Evolutionary conservation across 1,139 yeast genomes (phyloP).

Genomic region (Meyerozyma guilliermondii): DNA sequence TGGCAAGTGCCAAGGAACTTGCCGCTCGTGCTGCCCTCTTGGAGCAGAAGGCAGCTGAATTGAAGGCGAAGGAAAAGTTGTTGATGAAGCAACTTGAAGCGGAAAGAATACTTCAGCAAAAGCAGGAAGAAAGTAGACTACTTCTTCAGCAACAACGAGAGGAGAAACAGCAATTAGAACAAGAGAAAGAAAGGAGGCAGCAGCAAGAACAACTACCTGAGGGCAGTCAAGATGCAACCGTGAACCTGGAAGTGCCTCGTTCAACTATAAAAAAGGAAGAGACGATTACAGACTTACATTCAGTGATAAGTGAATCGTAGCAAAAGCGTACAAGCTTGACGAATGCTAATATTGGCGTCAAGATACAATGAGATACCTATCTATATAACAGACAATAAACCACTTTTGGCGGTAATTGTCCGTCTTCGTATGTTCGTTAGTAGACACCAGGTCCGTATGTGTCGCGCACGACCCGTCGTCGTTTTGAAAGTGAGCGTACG

Average conservation of each 20-base stretch:
- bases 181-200: background rate
- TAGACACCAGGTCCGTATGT: background rate
- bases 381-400: no score
- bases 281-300: constrained; percentile 50
- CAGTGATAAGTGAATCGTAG: constrained; percentile 20
- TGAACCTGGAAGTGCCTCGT: background rate
- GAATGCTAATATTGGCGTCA: no score
- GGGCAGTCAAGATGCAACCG: constrained; percentile 1
- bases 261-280: constrained; percentile 40
- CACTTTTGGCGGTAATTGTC: no score
- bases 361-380: no score
- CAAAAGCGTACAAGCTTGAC: no score
- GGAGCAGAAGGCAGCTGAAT: constrained; percentile 69
- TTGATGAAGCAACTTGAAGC: constrained; percentile 38
- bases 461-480: constrained; percentile 1
- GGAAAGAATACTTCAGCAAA: constrained; percentile 7
- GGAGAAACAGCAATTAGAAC: background rate
- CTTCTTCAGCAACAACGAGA: background rate
- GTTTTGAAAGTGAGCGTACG: background rate
- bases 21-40: constrained; percentile 69
- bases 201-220: constrained; percentile 2
- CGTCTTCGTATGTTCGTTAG: background rate
- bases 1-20: constrained; percentile 69
- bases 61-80: constrained; percentile 59
- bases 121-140: constrained; percentile 9